These are phyloP conservation scores for Nicotiana noctiflora DNA, from an alignment of 257 asterid species.

Conservation along the genomic window DNA sequence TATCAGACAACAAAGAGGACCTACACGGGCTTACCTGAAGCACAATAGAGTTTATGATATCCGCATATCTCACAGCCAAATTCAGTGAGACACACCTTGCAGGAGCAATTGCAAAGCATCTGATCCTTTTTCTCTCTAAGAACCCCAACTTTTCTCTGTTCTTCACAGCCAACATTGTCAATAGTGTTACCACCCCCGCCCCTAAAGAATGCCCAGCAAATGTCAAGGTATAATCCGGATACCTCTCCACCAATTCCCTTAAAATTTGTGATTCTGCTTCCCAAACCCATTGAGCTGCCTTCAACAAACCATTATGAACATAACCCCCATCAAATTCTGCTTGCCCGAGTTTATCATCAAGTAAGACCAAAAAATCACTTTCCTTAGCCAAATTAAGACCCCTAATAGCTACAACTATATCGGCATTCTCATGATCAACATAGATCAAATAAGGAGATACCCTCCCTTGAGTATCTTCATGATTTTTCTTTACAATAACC, in stretches of 20 bases:
- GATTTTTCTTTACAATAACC: slow-evolving; percentile 50
- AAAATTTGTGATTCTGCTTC: slow-evolving; percentile 54
- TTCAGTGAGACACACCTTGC: slow-evolving; percentile 90
- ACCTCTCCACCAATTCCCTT: slow-evolving; percentile 46
- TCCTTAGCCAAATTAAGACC: slow-evolving; percentile 87
- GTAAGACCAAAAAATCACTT: slow-evolving; percentile 64
- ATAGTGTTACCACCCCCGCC: slow-evolving; percentile 83
- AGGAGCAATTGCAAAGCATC: slow-evolving; percentile 96
- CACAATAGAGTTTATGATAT: slow-evolving; percentile 82
- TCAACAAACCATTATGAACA: slow-evolving; percentile 83
- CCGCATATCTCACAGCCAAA: slow-evolving; percentile 94
- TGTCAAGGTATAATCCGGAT: slow-evolving; percentile 61
- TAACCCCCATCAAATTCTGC: slow-evolving; percentile 87
- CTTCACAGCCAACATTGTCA: slow-evolving; percentile 75
- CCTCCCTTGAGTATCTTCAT: slow-evolving; percentile 47
- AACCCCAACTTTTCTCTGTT: slow-evolving; percentile 62
- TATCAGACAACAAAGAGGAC: neutral
- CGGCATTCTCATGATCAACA: slow-evolving; percentile 65
- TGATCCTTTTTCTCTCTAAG: slow-evolving; percentile 70
- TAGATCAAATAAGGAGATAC: slow-evolving; percentile 86
- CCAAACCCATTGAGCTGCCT: slow-evolving; percentile 81
- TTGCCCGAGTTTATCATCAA: slow-evolving; percentile 88
- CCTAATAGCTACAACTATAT: slow-evolving; percentile 67
- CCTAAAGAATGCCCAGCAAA: slow-evolving; percentile 95
- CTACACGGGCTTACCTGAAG: slow-evolving; percentile 59